Conservation (phyloP, 2,329 filamentous ascomycete species). For the Pseudogymnoascus sp. region DNA sequence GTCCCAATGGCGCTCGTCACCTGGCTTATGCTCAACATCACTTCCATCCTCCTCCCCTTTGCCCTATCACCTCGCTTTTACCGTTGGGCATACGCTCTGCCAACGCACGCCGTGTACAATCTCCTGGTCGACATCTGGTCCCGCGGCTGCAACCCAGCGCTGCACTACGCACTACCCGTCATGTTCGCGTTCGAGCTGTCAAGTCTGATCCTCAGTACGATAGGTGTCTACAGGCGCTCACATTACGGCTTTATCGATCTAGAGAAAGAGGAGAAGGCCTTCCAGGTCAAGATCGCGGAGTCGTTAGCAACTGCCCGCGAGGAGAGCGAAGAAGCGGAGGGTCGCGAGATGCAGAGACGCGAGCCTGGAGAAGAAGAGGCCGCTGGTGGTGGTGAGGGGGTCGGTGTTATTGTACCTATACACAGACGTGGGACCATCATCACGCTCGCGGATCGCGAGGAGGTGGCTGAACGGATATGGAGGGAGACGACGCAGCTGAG, state of each 20-base stretch:
- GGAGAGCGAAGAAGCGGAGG: slow-evolving; percentile 11
- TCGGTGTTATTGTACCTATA: not conserved
- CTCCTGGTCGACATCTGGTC: slow-evolving; percentile 36
- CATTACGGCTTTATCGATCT: slow-evolving; percentile 26
- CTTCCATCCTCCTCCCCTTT: slow-evolving; percentile 50
- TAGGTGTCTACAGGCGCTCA: slow-evolving; percentile 26
- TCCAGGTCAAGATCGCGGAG: slow-evolving; percentile 21
- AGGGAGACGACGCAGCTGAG: not conserved
- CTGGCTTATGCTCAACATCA: slow-evolving; percentile 59
- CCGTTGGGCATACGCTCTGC: slow-evolving; percentile 55
- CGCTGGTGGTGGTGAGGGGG: not conserved
- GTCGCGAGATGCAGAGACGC: not conserved
- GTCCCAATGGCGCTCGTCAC: slow-evolving; percentile 39
- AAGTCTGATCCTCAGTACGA: slow-evolving; percentile 16
- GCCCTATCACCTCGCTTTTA: slow-evolving; percentile 52
- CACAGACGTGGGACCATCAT: not conserved
- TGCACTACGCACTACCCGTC: slow-evolving; percentile 34
- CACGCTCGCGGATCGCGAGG: not conserved
- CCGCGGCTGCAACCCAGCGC: slow-evolving; percentile 32
- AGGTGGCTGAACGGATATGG: not conserved
- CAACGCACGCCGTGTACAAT: slow-evolving; percentile 47
- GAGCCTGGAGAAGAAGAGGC: not conserved
- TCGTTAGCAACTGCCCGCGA: slow-evolving; percentile 23
- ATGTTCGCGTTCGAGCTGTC: slow-evolving; percentile 33
- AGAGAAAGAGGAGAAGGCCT: slow-evolving; percentile 20